Percentiles rank a stretch among this genome's conserved stretches.
phyloP scores from a whole-genome alignment of 345 rosid genomes.

The Pistacia integerrima region DNA sequence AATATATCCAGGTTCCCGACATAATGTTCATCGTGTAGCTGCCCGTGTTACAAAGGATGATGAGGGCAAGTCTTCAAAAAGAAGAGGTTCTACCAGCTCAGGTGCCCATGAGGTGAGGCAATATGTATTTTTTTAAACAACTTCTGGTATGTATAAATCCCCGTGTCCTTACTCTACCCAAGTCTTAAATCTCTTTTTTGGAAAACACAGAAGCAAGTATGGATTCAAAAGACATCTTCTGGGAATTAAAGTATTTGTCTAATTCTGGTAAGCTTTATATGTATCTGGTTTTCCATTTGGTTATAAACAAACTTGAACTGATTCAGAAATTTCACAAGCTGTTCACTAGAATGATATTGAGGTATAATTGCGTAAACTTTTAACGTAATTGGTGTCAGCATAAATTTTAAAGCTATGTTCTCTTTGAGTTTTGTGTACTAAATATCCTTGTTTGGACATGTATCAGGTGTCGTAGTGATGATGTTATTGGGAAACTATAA shows the following conservation, averaged over 20 bases:
- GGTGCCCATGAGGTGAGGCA: conserved; percentile 61
- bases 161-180: neutral
- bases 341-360: neutral
- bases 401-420: neutral
- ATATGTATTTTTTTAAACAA: neutral
- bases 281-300: neutral
- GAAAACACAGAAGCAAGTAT: conserved; percentile 70
- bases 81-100: conserved; percentile 53
- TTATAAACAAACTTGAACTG: neutral
- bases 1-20: conserved; percentile 44
- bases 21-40: conserved; percentile 39
- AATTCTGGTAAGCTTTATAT: conserved; percentile 32
- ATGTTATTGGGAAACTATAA: neutral
- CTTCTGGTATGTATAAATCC: conserved; percentile 13
- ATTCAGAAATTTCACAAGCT: neutral
- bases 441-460: neutral
- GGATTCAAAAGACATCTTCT: conserved; percentile 77
- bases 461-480: neutral
- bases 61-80: conserved; percentile 65
- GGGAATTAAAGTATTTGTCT: conserved; percentile 50
- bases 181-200: conserved; percentile 10
- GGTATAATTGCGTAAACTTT: neutral
- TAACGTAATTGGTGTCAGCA: neutral
- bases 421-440: neutral
- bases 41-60: conserved; percentile 44